Evolutionary conservation across 805 yeast genomes (phyloP).

Genomic region (Priceomyces medius): DNA sequence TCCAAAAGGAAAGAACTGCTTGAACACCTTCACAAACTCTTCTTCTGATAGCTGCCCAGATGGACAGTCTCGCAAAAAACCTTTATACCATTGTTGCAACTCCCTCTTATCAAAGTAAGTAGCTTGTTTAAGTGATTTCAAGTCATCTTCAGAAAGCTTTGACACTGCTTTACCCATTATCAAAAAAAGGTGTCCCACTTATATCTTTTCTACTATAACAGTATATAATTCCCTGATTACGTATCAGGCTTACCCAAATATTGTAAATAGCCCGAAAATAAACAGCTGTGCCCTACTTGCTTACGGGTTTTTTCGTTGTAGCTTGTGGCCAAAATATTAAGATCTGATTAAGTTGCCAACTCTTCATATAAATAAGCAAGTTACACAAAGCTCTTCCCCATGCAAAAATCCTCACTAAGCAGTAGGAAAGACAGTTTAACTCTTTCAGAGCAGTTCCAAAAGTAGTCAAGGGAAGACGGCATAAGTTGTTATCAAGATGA

Average conservation of each 20-base stretch:
- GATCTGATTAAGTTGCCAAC: not conserved
- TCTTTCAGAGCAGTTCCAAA: no score
- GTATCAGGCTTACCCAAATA: no score
- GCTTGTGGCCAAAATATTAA: not conserved
- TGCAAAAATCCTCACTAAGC: not conserved
- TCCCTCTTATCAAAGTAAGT: conserved; percentile 93
- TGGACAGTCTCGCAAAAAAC: conserved; percentile 92
- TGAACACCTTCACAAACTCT: conserved; percentile 88
- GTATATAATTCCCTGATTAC: no score
- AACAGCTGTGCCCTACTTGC: no score
- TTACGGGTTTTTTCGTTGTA: no score
- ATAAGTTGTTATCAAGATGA: conserved; percentile 2
- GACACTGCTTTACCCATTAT: conserved; percentile 94
- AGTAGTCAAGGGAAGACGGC: not conserved
- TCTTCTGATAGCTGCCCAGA: conserved; percentile 81
- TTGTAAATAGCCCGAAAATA: no score
- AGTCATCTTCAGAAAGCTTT: conserved; percentile 86
- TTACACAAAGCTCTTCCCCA: not conserved
- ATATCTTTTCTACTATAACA: no score
- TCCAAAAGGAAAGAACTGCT: conserved; percentile 97
- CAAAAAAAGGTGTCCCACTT: not conserved
- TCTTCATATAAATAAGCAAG: not conserved
- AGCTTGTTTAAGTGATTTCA: conserved; percentile 73
- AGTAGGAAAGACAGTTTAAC: no score
- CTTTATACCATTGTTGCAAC: conserved; percentile 97